Percentiles rank a stretch among this genome's conserved stretches.
Evolutionary conservation across 495 filamentous ascomycete species (phyloP).

Genomic region (Monascus purpureus): DNA sequence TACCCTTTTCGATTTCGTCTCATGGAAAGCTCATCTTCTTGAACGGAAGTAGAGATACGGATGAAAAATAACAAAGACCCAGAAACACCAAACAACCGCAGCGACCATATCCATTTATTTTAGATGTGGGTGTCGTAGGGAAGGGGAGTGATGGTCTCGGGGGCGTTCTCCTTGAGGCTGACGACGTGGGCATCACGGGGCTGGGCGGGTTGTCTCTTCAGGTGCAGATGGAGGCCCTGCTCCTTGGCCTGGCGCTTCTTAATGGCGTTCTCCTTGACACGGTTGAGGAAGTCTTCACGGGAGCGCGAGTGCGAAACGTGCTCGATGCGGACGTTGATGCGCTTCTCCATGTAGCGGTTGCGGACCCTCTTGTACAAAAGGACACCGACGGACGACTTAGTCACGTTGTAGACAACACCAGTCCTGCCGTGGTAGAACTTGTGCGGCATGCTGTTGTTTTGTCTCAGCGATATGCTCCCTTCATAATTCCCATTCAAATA

Average conservation of each 20-base stretch:
- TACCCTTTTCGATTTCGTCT: slow-evolving; percentile 30
- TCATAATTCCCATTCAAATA: too few species aligned
- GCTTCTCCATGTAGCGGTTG: slow-evolving; percentile 99
- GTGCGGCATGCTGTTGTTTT: slow-evolving; percentile 71
- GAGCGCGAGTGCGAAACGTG: slow-evolving; percentile 89
- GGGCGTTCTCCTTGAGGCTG: slow-evolving; percentile 57
- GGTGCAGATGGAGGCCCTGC: slow-evolving; percentile 68
- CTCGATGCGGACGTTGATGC: slow-evolving; percentile 95
- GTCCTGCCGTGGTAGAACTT: slow-evolving; percentile 99
- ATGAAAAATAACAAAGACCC: too few species aligned
- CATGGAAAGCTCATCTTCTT: slow-evolving; percentile 27
- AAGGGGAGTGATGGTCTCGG: slow-evolving; percentile 83
- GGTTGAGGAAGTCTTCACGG: slow-evolving; percentile 85
- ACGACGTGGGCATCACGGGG: slow-evolving; percentile 72
- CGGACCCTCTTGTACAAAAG: slow-evolving; percentile 97
- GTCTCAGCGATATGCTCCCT: slow-evolving; percentile 16
- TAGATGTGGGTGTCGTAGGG: slow-evolving; percentile 98
- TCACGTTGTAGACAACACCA: slow-evolving; percentile 95
- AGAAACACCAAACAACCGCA: slow-evolving; percentile 34
- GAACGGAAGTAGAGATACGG: too few species aligned
- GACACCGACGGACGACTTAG: slow-evolving; percentile 87
- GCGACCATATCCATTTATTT: slow-evolving; percentile 31
- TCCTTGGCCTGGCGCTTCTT: slow-evolving; percentile 86
- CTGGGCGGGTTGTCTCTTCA: slow-evolving; percentile 77
- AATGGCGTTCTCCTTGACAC: slow-evolving; percentile 89